phyloP scores from a whole-genome alignment of 352 stramenopile species.

The Thraustochytrium sp. region DNA sequence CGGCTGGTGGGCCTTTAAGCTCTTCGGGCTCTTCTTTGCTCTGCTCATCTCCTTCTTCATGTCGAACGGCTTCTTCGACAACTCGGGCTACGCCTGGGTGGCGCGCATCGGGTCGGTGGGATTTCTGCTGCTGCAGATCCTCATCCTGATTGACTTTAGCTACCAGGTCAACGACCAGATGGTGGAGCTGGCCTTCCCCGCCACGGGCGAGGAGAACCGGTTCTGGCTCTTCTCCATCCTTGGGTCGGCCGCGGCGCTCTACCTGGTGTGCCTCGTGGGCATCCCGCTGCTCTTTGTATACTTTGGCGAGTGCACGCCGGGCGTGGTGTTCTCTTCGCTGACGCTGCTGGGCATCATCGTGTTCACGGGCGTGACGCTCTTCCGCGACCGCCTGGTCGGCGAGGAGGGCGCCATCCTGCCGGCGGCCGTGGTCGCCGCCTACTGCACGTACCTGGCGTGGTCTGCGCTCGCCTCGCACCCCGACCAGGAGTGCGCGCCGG shows the following conservation, averaged over 20 bases:
- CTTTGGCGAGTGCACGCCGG: conserved; percentile 14
- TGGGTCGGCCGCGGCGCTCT: conserved; percentile 17
- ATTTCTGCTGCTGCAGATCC: conserved; percentile 47
- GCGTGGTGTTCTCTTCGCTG: conserved; percentile 18
- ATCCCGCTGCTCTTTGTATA: conserved; percentile 33
- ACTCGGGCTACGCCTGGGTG: conserved; percentile 41
- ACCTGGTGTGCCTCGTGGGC: conserved; percentile 21
- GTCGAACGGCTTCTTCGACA: conserved; percentile 40
- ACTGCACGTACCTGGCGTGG: conserved; percentile 21
- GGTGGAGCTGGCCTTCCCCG: conserved; percentile 25
- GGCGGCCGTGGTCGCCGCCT: conserved; percentile 22
- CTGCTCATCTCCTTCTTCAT: conserved; percentile 39
- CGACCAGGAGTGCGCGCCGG: conserved; percentile 19
- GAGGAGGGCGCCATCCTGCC: conserved; percentile 23
- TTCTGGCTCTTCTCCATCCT: conserved; percentile 47
- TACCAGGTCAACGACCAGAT: conserved; percentile 49
- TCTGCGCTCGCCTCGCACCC: background rate
- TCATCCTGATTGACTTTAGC: conserved; percentile 49
- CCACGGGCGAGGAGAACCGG: conserved; percentile 19
- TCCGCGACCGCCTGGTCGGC: background rate
- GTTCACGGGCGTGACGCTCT: conserved; percentile 27
- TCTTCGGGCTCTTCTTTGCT: conserved; percentile 21
- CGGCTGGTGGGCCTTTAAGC: conserved; percentile 38
- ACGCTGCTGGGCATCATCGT: conserved; percentile 19
- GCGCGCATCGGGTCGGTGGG: conserved; percentile 39